These are phyloP conservation scores for Talaromyces wortmannii DNA, from an alignment of 495 filamentous ascomycete species.

Conservation along the genomic window DNA sequence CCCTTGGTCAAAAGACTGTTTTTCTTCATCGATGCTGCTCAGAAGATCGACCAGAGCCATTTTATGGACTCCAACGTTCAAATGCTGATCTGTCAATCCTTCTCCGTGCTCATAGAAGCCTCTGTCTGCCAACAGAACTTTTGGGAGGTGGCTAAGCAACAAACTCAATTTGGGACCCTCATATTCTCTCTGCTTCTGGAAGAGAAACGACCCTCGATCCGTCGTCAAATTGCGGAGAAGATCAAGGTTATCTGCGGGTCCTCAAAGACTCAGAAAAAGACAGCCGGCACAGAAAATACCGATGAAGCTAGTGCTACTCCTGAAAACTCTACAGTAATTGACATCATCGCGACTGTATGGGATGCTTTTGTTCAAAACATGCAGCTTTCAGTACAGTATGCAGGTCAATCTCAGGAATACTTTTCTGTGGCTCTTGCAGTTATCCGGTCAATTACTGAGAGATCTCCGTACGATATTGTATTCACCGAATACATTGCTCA, in stretches of 20 bases:
- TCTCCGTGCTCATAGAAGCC: constrained; percentile 58
- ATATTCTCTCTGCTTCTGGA: constrained; percentile 27
- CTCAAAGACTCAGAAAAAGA: constrained; percentile 19
- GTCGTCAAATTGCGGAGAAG: constrained; percentile 28
- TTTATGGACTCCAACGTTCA: constrained; percentile 11
- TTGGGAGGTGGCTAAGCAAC: constrained; percentile 50
- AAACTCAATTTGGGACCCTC: constrained; percentile 33
- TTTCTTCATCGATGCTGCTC: constrained; percentile 21
- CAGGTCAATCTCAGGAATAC: constrained; percentile 46
- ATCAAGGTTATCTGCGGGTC: constrained; percentile 24
- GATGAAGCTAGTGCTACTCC: constrained; percentile 5
- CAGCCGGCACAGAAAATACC: constrained; percentile 6
- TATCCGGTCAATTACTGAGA: constrained; percentile 49
- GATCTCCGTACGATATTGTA: constrained; percentile 40
- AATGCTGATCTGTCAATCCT: constrained; percentile 44
- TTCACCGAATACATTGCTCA: constrained; percentile 40
- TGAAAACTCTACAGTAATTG: constrained; percentile 23
- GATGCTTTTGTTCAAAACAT: constrained; percentile 41
- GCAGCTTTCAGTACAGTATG: constrained; percentile 33
- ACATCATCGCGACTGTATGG: constrained; percentile 46
- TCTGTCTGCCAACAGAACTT: constrained; percentile 52
- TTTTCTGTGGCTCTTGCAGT: constrained; percentile 45
- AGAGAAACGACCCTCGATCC: constrained; percentile 21
- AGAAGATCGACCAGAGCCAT: constrained; percentile 3
- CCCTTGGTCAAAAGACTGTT: constrained; percentile 22